phyloP scores from a whole-genome alignment of 306 rosid species.

The Castanea crenata region DNA sequence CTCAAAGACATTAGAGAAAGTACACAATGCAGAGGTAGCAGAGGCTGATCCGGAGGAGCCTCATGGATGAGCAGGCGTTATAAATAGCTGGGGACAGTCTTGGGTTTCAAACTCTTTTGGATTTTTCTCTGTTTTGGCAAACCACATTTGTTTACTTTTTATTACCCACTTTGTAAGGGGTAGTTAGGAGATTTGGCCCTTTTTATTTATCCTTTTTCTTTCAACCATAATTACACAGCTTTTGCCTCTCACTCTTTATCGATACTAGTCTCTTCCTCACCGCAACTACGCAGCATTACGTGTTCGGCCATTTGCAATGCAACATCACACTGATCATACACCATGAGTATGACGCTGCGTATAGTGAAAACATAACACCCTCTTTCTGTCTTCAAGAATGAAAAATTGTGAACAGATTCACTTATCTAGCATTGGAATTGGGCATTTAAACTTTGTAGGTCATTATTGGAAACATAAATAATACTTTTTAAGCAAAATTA shows the following conservation, averaged over 20 bases:
- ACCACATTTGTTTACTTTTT: slow-evolving; percentile 49
- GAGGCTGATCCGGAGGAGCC: slow-evolving; percentile 53
- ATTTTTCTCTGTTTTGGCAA: slow-evolving; percentile 54
- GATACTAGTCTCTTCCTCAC: no score
- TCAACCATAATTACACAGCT: slow-evolving; percentile 23
- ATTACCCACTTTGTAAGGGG: slow-evolving; percentile 37
- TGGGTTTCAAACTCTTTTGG: slow-evolving; percentile 55
- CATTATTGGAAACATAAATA: no score
- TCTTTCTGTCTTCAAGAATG: no score
- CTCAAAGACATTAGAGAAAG: slow-evolving; percentile 37
- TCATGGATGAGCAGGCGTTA: slow-evolving; percentile 39
- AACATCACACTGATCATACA: no score
- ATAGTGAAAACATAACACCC: no score
- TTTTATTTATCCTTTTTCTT: slow-evolving; percentile 3
- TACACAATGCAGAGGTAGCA: slow-evolving; percentile 46
- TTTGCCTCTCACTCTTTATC: neutral
- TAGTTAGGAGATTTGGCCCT: slow-evolving; percentile 34
- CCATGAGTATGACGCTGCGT: no score
- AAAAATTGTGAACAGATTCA: no score
- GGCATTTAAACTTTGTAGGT: no score
- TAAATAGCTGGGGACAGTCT: slow-evolving; percentile 78
- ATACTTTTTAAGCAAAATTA: no score
- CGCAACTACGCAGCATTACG: no score
- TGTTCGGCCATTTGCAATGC: no score
- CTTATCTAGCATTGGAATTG: no score